phyloP scores from a whole-genome alignment of 192 early-diverging fungal genomes.

The Dissophora globulifera region DNA sequence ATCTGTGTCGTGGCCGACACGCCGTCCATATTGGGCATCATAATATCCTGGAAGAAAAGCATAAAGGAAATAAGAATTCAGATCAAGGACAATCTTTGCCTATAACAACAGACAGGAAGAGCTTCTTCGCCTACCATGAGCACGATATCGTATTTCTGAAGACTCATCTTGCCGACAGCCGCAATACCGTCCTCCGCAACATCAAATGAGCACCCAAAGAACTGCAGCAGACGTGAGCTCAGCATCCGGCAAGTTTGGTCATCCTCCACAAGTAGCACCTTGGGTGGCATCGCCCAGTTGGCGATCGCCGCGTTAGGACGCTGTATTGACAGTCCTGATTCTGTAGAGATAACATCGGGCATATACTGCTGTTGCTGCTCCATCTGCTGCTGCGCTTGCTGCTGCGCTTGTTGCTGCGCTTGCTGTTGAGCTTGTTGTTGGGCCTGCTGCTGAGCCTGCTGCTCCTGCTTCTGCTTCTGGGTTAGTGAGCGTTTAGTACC shows the following conservation, averaged over 20 bases:
- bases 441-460: slow-evolving; percentile 18
- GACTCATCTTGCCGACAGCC: slow-evolving; percentile 68
- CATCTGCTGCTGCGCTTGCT: slow-evolving; percentile 23
- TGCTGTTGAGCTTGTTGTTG: slow-evolving; percentile 26
- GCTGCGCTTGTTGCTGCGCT: slow-evolving; percentile 14
- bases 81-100: no score
- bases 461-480: slow-evolving; percentile 20
- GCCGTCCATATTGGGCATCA: slow-evolving; percentile 79
- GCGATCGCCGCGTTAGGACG: slow-evolving; percentile 48
- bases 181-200: slow-evolving; percentile 75
- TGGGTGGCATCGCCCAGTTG: slow-evolving; percentile 64
- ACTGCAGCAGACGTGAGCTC: slow-evolving; percentile 64
- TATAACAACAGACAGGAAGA: no score
- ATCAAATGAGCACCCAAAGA: slow-evolving; percentile 77
- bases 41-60: slow-evolving; percentile 77
- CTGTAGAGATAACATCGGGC: slow-evolving; percentile 7
- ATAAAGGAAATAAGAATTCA: no score
- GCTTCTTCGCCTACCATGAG: slow-evolving; percentile 73
- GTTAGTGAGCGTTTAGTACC: background rate
- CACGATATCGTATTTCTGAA: slow-evolving; percentile 79
- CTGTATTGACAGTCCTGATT: slow-evolving; percentile 10
- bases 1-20: slow-evolving; percentile 76
- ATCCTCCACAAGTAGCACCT: slow-evolving; percentile 77
- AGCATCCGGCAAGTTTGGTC: slow-evolving; percentile 68
- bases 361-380: slow-evolving; percentile 29